Conservation (phyloP, 2,329 filamentous ascomycete species). For the Dactylella cylindrospora region DNA sequence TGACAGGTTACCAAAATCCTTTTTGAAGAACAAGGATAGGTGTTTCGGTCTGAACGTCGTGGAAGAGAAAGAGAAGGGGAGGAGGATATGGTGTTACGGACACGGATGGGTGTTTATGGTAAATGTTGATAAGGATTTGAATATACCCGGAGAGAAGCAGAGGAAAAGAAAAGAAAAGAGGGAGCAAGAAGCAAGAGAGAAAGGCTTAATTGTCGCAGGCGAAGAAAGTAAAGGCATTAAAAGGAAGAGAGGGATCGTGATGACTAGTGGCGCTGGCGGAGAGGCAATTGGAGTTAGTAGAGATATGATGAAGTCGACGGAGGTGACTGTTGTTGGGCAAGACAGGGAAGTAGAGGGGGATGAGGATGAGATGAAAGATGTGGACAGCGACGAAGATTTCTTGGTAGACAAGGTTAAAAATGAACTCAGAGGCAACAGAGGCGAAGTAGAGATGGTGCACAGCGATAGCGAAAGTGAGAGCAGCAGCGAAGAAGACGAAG, state of each 20-base stretch:
- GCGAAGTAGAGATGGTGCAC: slow-evolving; percentile 15
- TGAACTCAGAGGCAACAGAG: slow-evolving; percentile 17
- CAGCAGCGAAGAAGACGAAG: slow-evolving; percentile 50
- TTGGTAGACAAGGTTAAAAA: slow-evolving; percentile 39
- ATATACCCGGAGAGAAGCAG: slow-evolving; percentile 13
- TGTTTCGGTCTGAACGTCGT: slow-evolving; percentile 70
- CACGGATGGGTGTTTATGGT: slow-evolving; percentile 95
- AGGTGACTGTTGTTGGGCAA: slow-evolving; percentile 25
- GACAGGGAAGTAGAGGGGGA: neutral
- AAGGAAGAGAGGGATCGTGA: slow-evolving; percentile 43
- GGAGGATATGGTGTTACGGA: slow-evolving; percentile 83
- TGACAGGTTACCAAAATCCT: slow-evolving; percentile 65
- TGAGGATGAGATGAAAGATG: slow-evolving; percentile 43
- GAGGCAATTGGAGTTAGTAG: slow-evolving; percentile 8
- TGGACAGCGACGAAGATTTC: slow-evolving; percentile 50
- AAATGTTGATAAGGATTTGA: slow-evolving; percentile 52
- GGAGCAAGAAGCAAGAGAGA: neutral
- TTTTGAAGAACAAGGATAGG: slow-evolving; percentile 72
- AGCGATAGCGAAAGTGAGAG: slow-evolving; percentile 33
- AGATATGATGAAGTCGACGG: slow-evolving; percentile 20
- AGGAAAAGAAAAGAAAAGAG: neutral
- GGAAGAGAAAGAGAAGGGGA: slow-evolving; percentile 53
- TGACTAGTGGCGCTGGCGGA: slow-evolving; percentile 31
- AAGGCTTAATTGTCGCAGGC: neutral
- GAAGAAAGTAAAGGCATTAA: slow-evolving; percentile 23